Base-by-base conservation (phyloP, 176 grass and related monocot species). In the sorghum (Sorghum bicolor) region DNA sequence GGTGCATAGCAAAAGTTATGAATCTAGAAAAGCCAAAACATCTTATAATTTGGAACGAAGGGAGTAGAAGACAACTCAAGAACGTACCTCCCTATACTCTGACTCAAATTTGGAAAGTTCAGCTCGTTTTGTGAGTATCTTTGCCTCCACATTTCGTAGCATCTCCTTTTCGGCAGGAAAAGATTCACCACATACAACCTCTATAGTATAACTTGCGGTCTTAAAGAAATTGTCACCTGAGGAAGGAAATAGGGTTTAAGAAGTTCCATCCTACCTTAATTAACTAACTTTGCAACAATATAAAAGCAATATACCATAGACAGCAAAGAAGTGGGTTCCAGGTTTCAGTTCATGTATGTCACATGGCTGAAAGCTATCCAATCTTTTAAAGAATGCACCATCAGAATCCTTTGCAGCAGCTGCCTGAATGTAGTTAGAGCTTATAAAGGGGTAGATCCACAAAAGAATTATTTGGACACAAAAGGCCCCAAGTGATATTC, bases 221-320 rank as follows among this genome's bases (percentile, higher is more conserved):
- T 82, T 96, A 62, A 99, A 99, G 87, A 99, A 99, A 87, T 99
- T 99, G 76, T 99, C 97, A 62, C 97, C 97, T 99, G 70, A 64
- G 77, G 81, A 39, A 81, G 84, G 70, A 9, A 77, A 55, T 63
- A 29, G 5, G 72, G 40, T 78, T 75, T 39, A 73, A 80, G 9
- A 74, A 69, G 55, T 38, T 75, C 8, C 9, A 2, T 25, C 36
- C 8, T 64, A 11, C 65, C 63, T 80, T 24, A 80, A 22, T 40
- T 62, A 83, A 77, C 67, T n/a, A 76, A 12, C 9, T 29, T 25
- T 77, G 63, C 55, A 69, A 12, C 68, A 65, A 34, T 26, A 5
- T 82, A 63, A 41, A 79, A n/a, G 11, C 5, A 39, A 45, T 71
- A 80, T 96, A 99, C 97, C 97, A 74, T 99, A 99, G 28, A 99